Base-by-base conservation (phyloP, 306 rosid genomes). In the Cucurbita ficifolia region DNA sequence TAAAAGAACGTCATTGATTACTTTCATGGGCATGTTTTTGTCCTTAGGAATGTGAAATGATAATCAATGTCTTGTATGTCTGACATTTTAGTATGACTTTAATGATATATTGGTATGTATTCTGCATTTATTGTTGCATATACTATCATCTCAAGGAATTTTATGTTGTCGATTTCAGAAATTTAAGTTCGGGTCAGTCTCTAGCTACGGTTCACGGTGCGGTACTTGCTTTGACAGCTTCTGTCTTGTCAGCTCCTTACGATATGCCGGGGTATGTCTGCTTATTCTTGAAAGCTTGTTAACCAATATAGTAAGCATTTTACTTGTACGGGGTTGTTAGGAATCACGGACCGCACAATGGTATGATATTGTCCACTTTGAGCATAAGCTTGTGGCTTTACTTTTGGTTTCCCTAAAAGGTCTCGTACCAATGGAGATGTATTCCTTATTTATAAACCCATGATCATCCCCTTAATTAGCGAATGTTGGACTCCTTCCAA, bases 201-300 rank as follows among this genome's bases (percentile, higher is more conserved):
- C 75, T 89, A 36, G 96, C 97, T 78, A 86, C 96, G 29, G 76
- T 81, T 70, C 99, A 94, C 58, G 99, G 97, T 57, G 92, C 96
- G 52, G 97, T 91, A 68, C 92, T 94, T 62, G 96, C 97, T 83
- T 84, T 94, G 88, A 91, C 81, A 35, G 99, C 99, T 81, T 89
- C 88, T 19, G 96, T 91, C 54, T 79, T 94, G 75, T 94, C 99
- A 59, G 89, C 97, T 24, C 99, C 99, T 17, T 94, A 94, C 76
- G 99, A 94, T 83, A 88, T 94, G 87, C 99, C 99, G 65, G 82
- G 96, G 99, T 94, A 73, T 75, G 90, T 79, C 59, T 38, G 56
- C 33, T 61, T 38, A 56, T 12, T 50, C 60, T 71, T 58, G 43
- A 58, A 33, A 42, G 56, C 76, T 19, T 65, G 72, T 18, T 62